Evolutionary conservation across 2,329 filamentous ascomycete species (phyloP).

Genomic region (Aspergillus neotritici): DNA sequence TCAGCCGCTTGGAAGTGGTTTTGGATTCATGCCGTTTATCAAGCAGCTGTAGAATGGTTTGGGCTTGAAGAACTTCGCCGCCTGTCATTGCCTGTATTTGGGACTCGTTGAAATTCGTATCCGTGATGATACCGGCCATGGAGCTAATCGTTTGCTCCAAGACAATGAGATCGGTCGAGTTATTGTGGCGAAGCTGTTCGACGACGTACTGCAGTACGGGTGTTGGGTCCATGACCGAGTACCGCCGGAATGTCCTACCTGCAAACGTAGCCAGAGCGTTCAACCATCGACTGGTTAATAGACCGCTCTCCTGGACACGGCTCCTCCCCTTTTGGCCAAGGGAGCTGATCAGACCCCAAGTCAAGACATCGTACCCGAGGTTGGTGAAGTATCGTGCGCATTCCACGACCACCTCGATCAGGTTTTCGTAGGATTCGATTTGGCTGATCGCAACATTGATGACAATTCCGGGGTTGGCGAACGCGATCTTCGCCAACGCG

Average conservation of each 20-base stretch:
- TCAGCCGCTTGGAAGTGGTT: conserved; percentile 70
- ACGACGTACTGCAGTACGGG: conserved; percentile 88
- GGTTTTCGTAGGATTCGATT: conserved; percentile 88
- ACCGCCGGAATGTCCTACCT: conserved; percentile 81
- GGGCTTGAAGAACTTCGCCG: conserved; percentile 69
- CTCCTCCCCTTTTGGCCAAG: conserved; percentile 54
- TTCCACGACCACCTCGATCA: conserved; percentile 91
- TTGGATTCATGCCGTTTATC: conserved; percentile 75
- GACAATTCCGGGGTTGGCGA: conserved; percentile 83
- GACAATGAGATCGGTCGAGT: conserved; percentile 85
- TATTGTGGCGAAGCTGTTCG: conserved; percentile 72
- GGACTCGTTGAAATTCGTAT: conserved; percentile 79
- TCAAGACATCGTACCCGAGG: conserved; percentile 85
- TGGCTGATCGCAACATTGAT: conserved; percentile 85
- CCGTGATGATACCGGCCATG: conserved; percentile 89
- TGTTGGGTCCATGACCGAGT: conserved; percentile 73
- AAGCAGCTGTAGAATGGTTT: conserved; percentile 72
- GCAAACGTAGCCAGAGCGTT: conserved; percentile 86
- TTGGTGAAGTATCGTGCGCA: conserved; percentile 91
- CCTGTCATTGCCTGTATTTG: conserved; percentile 86
- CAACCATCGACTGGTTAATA: conserved; percentile 86
- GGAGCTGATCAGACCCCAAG: conserved; percentile 81
- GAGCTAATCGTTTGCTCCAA: conserved; percentile 82
- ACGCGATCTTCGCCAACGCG: conserved; percentile 84
- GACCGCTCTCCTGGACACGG: conserved; percentile 58